A percentile compares a stretch with the other conserved stretches of the same genome.
Conservation (phyloP, 2,329 filamentous ascomycete genomes). For the Aureobasidium musti region DNA sequence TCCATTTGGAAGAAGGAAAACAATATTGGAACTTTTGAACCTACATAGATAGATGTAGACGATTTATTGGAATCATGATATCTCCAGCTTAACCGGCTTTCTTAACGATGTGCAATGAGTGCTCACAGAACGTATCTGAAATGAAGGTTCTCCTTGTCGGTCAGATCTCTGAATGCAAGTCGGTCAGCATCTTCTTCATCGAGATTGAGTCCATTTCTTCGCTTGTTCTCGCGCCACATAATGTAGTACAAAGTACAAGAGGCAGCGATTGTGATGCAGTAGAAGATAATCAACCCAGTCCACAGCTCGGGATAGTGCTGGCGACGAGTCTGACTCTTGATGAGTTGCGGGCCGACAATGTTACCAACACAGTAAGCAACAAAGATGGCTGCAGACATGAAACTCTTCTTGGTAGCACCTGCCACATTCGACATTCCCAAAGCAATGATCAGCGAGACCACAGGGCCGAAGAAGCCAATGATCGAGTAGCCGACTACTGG, state of each 20-base stretch:
- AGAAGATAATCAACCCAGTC: constrained; percentile 68
- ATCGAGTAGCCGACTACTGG: constrained; percentile 72
- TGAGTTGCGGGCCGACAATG: constrained; percentile 72
- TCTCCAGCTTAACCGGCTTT: no score
- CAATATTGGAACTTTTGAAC: not conserved
- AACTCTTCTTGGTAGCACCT: constrained; percentile 75
- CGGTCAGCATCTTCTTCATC: constrained; percentile 65
- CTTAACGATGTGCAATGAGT: not conserved
- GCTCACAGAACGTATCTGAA: constrained; percentile 52
- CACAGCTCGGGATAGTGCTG: constrained; percentile 71
- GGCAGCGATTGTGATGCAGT: constrained; percentile 66
- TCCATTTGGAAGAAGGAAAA: not conserved
- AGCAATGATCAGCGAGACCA: constrained; percentile 63
- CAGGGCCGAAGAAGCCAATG: constrained; percentile 71
- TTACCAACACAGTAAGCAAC: constrained; percentile 76
- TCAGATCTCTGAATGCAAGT: constrained; percentile 61
- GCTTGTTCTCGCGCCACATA: constrained; percentile 60
- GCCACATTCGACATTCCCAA: constrained; percentile 69
- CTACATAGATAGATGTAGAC: constrained; percentile 8
- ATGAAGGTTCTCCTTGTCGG: constrained; percentile 59
- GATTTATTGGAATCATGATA: not conserved
- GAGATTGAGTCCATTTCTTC: constrained; percentile 51
- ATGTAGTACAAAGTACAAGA: constrained; percentile 60
- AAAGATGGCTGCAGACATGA: constrained; percentile 72
- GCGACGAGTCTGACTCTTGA: constrained; percentile 65